Evolutionary conservation across 1,139 yeast genomes (phyloP).

Genomic region (Debaryomyces subglobosus): DNA sequence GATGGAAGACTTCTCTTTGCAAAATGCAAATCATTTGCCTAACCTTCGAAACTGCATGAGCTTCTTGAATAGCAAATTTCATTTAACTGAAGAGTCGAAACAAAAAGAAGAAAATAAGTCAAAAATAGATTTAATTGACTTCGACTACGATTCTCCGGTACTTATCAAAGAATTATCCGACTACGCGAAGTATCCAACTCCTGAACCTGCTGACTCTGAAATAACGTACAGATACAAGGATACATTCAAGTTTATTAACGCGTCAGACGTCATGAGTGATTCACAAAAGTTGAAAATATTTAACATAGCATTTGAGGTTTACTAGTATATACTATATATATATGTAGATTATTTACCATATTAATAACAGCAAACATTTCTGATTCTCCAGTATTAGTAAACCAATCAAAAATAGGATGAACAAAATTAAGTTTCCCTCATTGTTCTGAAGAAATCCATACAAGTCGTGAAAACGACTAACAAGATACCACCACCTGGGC

Average conservation of each 20-base stretch:
- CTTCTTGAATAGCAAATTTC: slow-evolving; percentile 21
- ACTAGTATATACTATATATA: slow-evolving; percentile 4
- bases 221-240: slow-evolving; percentile 15
- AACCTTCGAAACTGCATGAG: slow-evolving; percentile 25
- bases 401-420: not conserved
- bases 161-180: slow-evolving; percentile 25
- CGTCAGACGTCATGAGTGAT: slow-evolving; percentile 13
- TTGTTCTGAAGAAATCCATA: slow-evolving; percentile 88
- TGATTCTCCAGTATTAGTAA: not conserved
- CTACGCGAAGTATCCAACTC: slow-evolving; percentile 13
- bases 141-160: slow-evolving; percentile 37
- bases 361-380: not conserved
- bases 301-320: slow-evolving; percentile 11
- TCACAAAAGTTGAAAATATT: slow-evolving; percentile 19
- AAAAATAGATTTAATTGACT: slow-evolving; percentile 24
- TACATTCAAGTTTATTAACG: slow-evolving; percentile 18
- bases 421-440: slow-evolving; percentile 39
- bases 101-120: slow-evolving; percentile 11
- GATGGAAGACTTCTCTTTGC: slow-evolving; percentile 15
- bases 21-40: slow-evolving; percentile 13
- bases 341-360: slow-evolving; percentile 1
- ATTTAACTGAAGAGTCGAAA: slow-evolving; percentile 25
- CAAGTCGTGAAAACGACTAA: slow-evolving; percentile 92
- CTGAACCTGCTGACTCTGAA: not conserved
- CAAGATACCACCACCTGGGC: slow-evolving; percentile 99